Base-by-base conservation (phyloP, 2,329 filamentous ascomycete genomes). In the Cadophora malorum region DNA sequence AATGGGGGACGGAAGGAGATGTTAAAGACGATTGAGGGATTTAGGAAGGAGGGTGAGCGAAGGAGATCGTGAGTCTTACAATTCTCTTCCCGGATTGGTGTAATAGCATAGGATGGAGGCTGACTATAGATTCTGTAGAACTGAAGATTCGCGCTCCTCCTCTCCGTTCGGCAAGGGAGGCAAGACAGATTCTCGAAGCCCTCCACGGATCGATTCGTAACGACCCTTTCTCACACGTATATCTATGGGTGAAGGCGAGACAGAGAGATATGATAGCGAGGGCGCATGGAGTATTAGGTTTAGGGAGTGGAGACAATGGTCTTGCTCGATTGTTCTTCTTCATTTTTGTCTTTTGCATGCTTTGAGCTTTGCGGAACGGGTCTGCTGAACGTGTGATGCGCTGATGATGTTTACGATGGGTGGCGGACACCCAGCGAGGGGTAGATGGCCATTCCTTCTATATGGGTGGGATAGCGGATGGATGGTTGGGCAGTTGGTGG, bases 31-130 rank as follows among this genome's bases (percentile, higher is more conserved):
- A 96, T 98, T 72, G 93, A 97, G 74, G 90, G 85, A 45, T 87
- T 96, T 76, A 88, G 94, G 68, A 94, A 94, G 79, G 94, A 97
- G 79, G 95, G 92, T 25, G 92, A 96, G 80, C 86, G 92, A 73
- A 86, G 94, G 78, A 85, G 90, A 83, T 93, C 91, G 90, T 94
- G 82, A 84, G 91, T 87, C 52, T 61, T 16, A 41, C 49, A 45
- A 23, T 52, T 49, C 21, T 50, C n/a, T 10, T 14, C 63, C 16
- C 1, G 4, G 23, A 21, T 9, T 14, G 21, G 12, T 41, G 6
- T 65, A 23, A 10, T 21, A 28, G 28, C 1, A 25, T n/a, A 35
- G 19, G 38, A 25, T 33, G 53, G 23, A 31, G n/a, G 62, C 67
- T 66, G 49, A 71, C 49, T 14, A 19, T 10, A 50, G 33, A 8